A percentile compares a stretch with the other conserved stretches of the same genome.
Evolutionary conservation across 2,329 filamentous ascomycete genomes (phyloP).

Genomic region (Colletotrichum karsti): DNA sequence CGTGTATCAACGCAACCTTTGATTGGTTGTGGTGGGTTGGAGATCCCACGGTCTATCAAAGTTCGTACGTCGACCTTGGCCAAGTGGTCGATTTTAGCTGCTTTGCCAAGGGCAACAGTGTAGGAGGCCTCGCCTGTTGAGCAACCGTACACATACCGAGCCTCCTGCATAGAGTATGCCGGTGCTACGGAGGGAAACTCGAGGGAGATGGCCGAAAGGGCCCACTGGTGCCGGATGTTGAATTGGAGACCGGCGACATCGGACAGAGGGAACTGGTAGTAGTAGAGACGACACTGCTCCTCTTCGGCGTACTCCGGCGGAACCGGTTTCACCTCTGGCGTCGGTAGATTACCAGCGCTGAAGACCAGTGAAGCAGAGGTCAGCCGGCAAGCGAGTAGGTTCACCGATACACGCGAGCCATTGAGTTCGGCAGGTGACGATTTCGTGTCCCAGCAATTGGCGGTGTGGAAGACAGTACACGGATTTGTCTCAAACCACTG

Average conservation of each 20-base stretch:
- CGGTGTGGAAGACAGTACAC: conserved; percentile 77
- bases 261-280: conserved; percentile 67
- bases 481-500: conserved; percentile 74
- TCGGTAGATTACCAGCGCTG: conserved; percentile 68
- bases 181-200: conserved; percentile 72
- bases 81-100: conserved; percentile 72
- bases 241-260: conserved; percentile 28
- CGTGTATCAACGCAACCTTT: conserved; percentile 71
- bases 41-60: conserved; percentile 62
- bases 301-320: conserved; percentile 57
- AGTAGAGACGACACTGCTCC: conserved; percentile 75
- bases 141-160: conserved; percentile 74
- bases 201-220: conserved; percentile 70
- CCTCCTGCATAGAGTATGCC: conserved; percentile 61
- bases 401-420: conserved; percentile 51
- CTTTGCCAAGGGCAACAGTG: conserved; percentile 67
- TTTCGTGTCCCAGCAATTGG: conserved; percentile 72
- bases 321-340: conserved; percentile 48
- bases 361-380: conserved; percentile 73
- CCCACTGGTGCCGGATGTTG: conserved; percentile 69
- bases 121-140: conserved; percentile 66
- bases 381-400: conserved; percentile 72
- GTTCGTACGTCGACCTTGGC: conserved; percentile 66
- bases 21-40: conserved; percentile 53
- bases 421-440: background rate